These are phyloP conservation scores for Eutypella sp. DNA, from an alignment of 2,329 filamentous ascomycete species.

Conservation along the genomic window DNA sequence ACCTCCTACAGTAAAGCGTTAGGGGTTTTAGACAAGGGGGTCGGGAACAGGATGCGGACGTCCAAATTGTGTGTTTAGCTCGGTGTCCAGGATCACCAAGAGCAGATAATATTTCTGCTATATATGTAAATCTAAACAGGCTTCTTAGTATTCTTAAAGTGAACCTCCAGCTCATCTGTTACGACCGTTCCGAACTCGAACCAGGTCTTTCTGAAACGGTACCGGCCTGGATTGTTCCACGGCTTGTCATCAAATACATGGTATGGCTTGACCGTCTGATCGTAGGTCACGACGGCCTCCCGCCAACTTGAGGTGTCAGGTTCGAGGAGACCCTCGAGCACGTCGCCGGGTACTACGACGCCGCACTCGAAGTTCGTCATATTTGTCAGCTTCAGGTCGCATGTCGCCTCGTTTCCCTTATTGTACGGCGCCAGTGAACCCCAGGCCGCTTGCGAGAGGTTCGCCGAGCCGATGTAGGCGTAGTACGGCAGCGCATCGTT, in stretches of 20 bases:
- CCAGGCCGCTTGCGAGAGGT: conserved; percentile 19
- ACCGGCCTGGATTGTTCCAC: conserved; percentile 18
- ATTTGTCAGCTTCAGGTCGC: conserved; percentile 17
- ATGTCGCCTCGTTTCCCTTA: conserved; percentile 14
- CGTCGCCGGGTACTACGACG: conserved; percentile 16
- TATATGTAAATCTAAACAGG: no score
- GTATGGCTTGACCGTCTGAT: conserved; percentile 11
- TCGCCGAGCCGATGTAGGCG: conserved; percentile 22
- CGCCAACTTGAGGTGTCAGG: conserved; percentile 15
- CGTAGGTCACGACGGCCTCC: conserved; percentile 16
- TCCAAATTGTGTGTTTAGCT: no score
- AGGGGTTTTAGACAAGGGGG: no score
- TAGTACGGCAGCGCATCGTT: conserved; percentile 11
- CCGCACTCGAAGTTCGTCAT: conserved; percentile 21
- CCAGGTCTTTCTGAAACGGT: neutral
- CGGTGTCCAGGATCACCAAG: no score
- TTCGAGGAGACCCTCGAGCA: conserved; percentile 15
- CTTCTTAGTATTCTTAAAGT: neutral
- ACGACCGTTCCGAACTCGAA: no score
- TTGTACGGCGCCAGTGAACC: conserved; percentile 17
- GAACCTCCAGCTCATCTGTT: neutral
- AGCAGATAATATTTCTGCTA: no score
- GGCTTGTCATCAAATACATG: conserved; percentile 11
- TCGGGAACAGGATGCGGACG: no score
- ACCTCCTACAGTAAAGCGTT: no score